Base-by-base conservation (phyloP, 768 basidiomycete species). In the Pisolithus tinctorius region DNA sequence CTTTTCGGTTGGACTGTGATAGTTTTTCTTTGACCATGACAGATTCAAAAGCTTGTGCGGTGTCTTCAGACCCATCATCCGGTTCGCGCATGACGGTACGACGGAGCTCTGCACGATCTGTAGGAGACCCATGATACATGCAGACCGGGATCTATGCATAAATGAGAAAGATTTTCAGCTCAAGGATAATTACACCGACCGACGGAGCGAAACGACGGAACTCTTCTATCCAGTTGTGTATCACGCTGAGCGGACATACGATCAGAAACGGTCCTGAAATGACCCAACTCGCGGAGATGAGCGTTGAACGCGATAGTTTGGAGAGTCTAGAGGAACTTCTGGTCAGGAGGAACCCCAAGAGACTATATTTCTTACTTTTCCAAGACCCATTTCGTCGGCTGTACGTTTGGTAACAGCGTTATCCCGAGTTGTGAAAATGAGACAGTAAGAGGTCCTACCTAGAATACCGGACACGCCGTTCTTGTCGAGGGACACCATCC, bases 301-400 rank as follows among this genome's bases (percentile, higher is more conserved):
- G 94, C 94, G 52, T 90, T 81, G 66, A 98, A 96, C 0, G 94
- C 82, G 41, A 99, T 99, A 0, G 84, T 89, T 76, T 99, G 96
- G 0, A 98, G 75, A 0, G 96, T 99, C 89, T 96, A 53, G 52
- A 52, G 26, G 37, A 39, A 38, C 17, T 31, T 29, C 30, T 17
- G 20, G 17, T 16, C 45, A 41, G 48, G 7, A 27, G 14, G n/a
- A 27, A 34, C 25, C 10, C 36, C 20, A 23, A 10, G 10, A 6
- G n/a, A 10, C 40, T 11, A 11, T 3, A 27, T 5, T 50, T 57
- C 66, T 31, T 54, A 84, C 86, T 76, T 88, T 92, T 47, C 93
- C 93, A 1, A 95, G 71, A 17, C 93, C 93, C 93, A 96, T 96
- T 65, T 96, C 93, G 60, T 96, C 93, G 26, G 93, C 93, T 83